Percentiles rank a stretch among this genome's conserved stretches.
These are phyloP conservation scores for Lasiosphaeria ovina DNA, from an alignment of 495 filamentous ascomycete genomes.

Conservation along the genomic window DNA sequence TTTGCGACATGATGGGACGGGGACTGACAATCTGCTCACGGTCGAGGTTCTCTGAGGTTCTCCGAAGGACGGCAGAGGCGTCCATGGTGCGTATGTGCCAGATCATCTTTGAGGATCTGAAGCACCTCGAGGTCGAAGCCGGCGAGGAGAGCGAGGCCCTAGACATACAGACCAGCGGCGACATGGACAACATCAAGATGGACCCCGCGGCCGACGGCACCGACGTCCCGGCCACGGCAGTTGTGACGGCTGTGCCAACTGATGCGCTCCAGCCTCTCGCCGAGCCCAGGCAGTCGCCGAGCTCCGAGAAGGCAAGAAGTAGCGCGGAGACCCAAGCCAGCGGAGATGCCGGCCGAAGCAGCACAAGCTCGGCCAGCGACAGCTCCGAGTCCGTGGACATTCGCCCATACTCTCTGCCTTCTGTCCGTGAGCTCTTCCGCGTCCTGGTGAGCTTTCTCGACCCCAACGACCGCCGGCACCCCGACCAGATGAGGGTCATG, in stretches of 20 bases:
- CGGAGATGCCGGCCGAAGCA: conserved; percentile 28
- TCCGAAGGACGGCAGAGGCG: conserved; percentile 89
- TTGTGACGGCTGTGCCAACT: conserved; percentile 27
- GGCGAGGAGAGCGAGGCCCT: conserved; percentile 57
- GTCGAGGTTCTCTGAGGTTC: conserved; percentile 82
- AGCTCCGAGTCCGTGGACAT: conserved; percentile 55
- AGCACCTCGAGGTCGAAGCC: conserved; percentile 74
- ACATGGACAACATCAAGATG: conserved; percentile 80
- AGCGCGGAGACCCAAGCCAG: conserved; percentile 21
- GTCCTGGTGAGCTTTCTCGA: conserved; percentile 94
- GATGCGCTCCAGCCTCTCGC: conserved; percentile 44
- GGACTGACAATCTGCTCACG: conserved; percentile 97
- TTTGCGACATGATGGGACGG: conserved; percentile 99
- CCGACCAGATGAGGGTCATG: conserved; percentile 95
- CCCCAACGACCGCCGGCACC: conserved; percentile 86
- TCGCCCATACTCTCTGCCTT: conserved; percentile 87
- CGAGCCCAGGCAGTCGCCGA: conserved; percentile 47
- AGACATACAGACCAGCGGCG: conserved; percentile 59
- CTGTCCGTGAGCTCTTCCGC: conserved; percentile 88
- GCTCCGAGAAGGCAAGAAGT: conserved; percentile 37
- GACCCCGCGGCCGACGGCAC: conserved; percentile 81
- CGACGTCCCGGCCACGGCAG: conserved; percentile 26
- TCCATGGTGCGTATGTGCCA: conserved; percentile 99
- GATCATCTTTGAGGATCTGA: conserved; percentile 89
- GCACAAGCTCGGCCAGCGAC: conserved; percentile 34